Base-by-base conservation (phyloP, 805 yeast species). In the Lipomyces sp. region DNA sequence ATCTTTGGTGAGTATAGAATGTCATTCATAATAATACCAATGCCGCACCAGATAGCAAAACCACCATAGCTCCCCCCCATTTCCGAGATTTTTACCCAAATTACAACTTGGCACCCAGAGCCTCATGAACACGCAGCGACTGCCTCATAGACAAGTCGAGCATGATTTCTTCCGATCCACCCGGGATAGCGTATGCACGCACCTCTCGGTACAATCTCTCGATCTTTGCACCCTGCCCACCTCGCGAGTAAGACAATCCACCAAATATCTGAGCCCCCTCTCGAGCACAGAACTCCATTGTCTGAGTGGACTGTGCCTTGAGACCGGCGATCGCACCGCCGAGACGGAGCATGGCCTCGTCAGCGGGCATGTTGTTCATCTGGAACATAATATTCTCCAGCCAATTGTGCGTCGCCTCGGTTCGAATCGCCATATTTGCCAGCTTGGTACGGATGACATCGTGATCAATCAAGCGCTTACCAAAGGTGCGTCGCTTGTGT, bases 111-210 rank as follows among this genome's bases (percentile, higher is more conserved):
- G 74, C 66, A 38, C 72, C 75, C 34, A 68, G 62, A 26, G 62
- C 51, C 59, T 70, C 65, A 60, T 71, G 72, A 18, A 71, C 75
- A 51, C 66, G 65, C 49, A 70, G 53, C 29, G 68, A 54, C 60
- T 72, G 75, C 18, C 75, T 60, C 39, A 71, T 67, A 8, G 70
- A 65, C 36, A 71, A 59, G 44, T 72, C 75, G 32, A 71, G 61
- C 75, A 71, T 71, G 52, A 72, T 72, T 56, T 71, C 75, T 53
- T 71, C 75, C 23, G 74, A 70, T 7, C 75, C 75, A 32, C 75
- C 75, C 16, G 75, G 75, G 37, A 71, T 72, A 18, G 75, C 71
- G 56, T 62, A 72, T 10, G 74, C 75, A 7, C 74, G 64, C n/a
- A 70, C 74, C 48, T 71, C 75, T 28, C 75, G 64, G 65, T 71